Percentiles rank a stretch among this genome's conserved stretches.
phyloP scores from a whole-genome alignment of 2,329 filamentous ascomycete species.

The Colletotrichum brevisporum region DNA sequence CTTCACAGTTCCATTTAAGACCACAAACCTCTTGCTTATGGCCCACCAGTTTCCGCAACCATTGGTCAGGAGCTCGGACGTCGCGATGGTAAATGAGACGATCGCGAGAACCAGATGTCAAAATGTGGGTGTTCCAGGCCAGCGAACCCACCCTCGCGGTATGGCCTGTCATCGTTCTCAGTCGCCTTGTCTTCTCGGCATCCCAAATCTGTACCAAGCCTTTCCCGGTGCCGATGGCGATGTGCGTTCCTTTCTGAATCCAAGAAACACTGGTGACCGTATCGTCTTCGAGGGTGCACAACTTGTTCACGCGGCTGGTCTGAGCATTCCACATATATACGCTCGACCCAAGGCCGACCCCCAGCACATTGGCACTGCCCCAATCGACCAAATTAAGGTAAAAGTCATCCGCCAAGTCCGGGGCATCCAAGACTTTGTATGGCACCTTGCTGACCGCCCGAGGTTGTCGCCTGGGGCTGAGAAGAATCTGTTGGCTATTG shows the following conservation, averaged over 20 bases:
- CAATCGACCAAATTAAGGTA: conserved; percentile 98
- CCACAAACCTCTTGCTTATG: conserved; percentile 99
- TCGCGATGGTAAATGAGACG: conserved; percentile 95
- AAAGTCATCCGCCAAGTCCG: conserved; percentile 96
- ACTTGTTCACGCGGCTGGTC: conserved; percentile 90
- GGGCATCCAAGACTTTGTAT: conserved; percentile 97
- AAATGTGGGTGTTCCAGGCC: conserved; percentile 98
- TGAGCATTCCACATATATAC: conserved; percentile 99
- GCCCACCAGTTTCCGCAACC: conserved; percentile 86
- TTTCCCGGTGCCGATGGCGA: conserved; percentile 95
- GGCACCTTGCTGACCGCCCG: conserved; percentile 95
- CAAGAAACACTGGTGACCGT: conserved; percentile 97
- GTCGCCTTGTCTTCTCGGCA: conserved; percentile 84
- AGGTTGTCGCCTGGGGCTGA: conserved; percentile 90
- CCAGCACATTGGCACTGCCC: conserved; percentile 94
- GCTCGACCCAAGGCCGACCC: conserved; percentile 90
- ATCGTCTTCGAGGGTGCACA: conserved; percentile 93
- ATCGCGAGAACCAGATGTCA: conserved; percentile 95
- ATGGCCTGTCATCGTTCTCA: conserved; percentile 97
- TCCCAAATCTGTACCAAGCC: conserved; percentile 98
- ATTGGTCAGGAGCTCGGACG: conserved; percentile 92
- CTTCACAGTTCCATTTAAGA: conserved; percentile 96
- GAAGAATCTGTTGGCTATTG: conserved; percentile 91
- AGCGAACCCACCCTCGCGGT: conserved; percentile 92
- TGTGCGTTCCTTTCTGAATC: conserved; percentile 97